Evolutionary conservation across 1,284 basidiomycete species (phyloP), one percentile per base, ranked within the genome.

Genomic region (Chiua sp.): DNA sequence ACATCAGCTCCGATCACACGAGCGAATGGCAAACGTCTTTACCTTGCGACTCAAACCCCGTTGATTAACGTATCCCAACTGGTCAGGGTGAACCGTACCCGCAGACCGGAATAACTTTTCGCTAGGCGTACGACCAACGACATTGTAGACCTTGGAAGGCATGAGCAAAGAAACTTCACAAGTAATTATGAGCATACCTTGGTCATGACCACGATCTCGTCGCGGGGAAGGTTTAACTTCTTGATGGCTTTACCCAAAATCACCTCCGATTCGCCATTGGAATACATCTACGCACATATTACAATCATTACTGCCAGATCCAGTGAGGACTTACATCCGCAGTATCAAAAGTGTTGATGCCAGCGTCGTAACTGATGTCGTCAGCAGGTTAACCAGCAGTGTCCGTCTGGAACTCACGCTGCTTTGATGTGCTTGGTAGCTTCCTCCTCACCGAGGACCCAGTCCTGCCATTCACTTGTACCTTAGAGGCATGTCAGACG

Each of bases 231-330:
- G 33, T 87, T 75, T 61, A 86, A 80, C 63, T 88, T 69, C 67
- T 89, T 91, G 75, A 96, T 89, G 2, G 91, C 93, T 64, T 90
- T 89, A 7, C 93, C 92, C 39, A 94, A 80, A 62, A 92, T 85
- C 30, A 83, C 71, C 73, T 95, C 93, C 2, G 86, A 89, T n/a
- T 80, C 73, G 7, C 91, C 92, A 64, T 88, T 86, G 3, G 86
- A 87, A 70, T 93, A 93, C 4, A 80, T 76, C 83, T 85, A 49
- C n/a, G 12, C 42, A n/a, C 54, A 32, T 35, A 53, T 13, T 63
- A 26, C 22, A 30, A 48, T 48, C 46, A 15, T 18, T 28, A 52
- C 26, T 32, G 53, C 18, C 49, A 20, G 51, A 54, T n/a, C n/a
- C 15, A 10, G 32, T 33, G 30, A 37, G 39, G 46, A 61, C 68